Base-by-base conservation (phyloP, 768 basidiomycete species). In the Lactarius sanguifluus region DNA sequence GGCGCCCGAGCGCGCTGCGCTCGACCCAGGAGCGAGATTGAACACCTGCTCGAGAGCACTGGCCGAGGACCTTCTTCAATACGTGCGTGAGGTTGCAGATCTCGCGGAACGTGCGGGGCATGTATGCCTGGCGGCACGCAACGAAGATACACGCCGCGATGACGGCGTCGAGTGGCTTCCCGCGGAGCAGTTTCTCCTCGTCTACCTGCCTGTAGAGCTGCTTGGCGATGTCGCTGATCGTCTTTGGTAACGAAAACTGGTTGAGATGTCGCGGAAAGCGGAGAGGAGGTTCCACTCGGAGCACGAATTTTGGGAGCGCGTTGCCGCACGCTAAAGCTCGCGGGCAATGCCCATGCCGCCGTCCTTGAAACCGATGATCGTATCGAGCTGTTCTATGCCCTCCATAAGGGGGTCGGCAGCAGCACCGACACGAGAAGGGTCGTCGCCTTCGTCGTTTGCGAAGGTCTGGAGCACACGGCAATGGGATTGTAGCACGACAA, bases 341-440 rank as follows among this genome's bases (percentile, higher is more conserved):
- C 89, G 86, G 30, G 97, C 90, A 59, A 96, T 85, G 61, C 97
- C 97, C 3, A 93, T 90, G 59, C 95, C 92, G 68, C 96, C 96
- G 74, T 98, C 97, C 59, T 91, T 87, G 78, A 96, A 97, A 71
- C 92, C 92, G 76, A 98, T 98, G 64, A 93, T 85, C 40, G 97
- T 98, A 73, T 95, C 91, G 57, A 98, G 85, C 76, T 96, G 92
- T 73, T 97, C 96, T 72, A 94, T 89, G 45, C 94, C 95, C 76
- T 98, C 94, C 80, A 98, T 83, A 52, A 96, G 80, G 36, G 96
- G 94, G 77, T 98, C 94, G 23, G 90, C 86, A 54, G 95, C 94
- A 62, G 94, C 95, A 80, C 97, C 97, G 72, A 99, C 97, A 90
- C 97, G 97, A 71, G 97, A 98, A 69, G 97, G 97, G 76, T 99